Base-by-base conservation (phyloP, 148 eudicot genomes). In the Cornus suecica region DNA sequence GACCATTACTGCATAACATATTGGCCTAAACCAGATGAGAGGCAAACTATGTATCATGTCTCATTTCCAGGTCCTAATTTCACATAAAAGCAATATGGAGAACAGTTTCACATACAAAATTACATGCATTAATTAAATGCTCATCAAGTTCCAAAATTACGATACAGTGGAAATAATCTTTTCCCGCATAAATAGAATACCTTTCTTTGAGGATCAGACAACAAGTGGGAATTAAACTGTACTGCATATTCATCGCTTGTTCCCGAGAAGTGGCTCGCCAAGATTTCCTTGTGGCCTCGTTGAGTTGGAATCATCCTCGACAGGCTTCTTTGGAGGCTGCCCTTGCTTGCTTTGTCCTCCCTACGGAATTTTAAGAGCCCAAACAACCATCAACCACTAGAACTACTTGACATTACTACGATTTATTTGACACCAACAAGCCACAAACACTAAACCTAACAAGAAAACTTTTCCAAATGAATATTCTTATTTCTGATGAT, bases 331-430 rank as follows among this genome's bases (percentile, higher is more conserved):
- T 28, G 76, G 67, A 5, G 81, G 78, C 48, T 69, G 87, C 34
- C 82, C 92, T 60, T 78, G 87, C 86, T 78, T 93, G 76, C 32
- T 83, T 74, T 83, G 90, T 69, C 82, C 87, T 81, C 90, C 92
- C 87, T 89, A 80, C 51, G 70, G 67, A 74, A 78, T 76, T 76
- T 82, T 66, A 58, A 66, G 34, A 71, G 67, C n/a, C 37, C 22
- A 18, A 77, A 72, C 16, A n/a, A 24, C 41, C 41, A 64, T 67
- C 26, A 76, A 4, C 72, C 25, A n/a, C 62, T 30, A 29, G n/a
- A 61, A 23, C 48, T 52, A 30, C 1, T 75, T 52, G 28, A 62
- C 22, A 45, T 8, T 4, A n/a, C 2, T 7, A 22, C 18, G n/a
- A 22, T 14, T 18, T 5, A 48, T n/a, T 58, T n/a, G 62, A 58